Evolutionary conservation across 2,329 filamentous ascomycete genomes (phyloP).

Genomic region (Neurospora crassa): DNA sequence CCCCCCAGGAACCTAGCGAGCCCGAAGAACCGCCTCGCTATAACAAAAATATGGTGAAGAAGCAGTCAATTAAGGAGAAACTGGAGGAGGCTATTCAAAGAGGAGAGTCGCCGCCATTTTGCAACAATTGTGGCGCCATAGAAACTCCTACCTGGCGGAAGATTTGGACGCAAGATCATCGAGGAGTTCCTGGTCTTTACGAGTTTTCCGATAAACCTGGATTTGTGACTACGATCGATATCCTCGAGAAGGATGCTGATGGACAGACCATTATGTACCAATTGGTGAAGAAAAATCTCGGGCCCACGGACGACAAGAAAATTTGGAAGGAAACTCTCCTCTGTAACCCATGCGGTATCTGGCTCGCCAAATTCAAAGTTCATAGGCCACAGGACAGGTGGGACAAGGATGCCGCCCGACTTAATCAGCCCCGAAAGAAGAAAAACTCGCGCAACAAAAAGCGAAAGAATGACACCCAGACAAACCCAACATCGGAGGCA

Average conservation of each 20-base stretch:
- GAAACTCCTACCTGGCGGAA: constrained; percentile 96
- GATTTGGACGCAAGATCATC: constrained; percentile 70
- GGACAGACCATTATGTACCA: constrained; percentile 59
- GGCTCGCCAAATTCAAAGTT: constrained; percentile 78
- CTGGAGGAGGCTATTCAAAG: constrained; percentile 57
- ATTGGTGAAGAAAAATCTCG: constrained; percentile 66
- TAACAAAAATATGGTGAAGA: constrained; percentile 57
- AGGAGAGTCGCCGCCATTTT: constrained; percentile 81
- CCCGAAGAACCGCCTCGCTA: constrained; percentile 34
- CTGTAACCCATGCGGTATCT: constrained; percentile 94
- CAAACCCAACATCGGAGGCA: constrained; percentile 43
- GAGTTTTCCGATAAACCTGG: constrained; percentile 66
- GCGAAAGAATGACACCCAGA: constrained; percentile 34
- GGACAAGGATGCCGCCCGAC: constrained; percentile 53
- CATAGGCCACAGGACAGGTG: constrained; percentile 80
- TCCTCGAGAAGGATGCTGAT: constrained; percentile 52
- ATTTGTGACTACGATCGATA: constrained; percentile 63
- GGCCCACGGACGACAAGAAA: constrained; percentile 51
- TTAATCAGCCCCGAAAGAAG: constrained; percentile 42
- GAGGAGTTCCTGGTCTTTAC: constrained; percentile 59
- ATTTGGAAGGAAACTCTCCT: constrained; percentile 64
- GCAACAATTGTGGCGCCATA: constrained; percentile 87
- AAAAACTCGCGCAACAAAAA: constrained; percentile 38
- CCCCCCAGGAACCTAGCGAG: constrained; percentile 28
- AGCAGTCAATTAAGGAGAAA: constrained; percentile 49